Base-by-base conservation (phyloP, 2,329 filamentous ascomycete genomes). In the Trichoderma aggressivum region DNA sequence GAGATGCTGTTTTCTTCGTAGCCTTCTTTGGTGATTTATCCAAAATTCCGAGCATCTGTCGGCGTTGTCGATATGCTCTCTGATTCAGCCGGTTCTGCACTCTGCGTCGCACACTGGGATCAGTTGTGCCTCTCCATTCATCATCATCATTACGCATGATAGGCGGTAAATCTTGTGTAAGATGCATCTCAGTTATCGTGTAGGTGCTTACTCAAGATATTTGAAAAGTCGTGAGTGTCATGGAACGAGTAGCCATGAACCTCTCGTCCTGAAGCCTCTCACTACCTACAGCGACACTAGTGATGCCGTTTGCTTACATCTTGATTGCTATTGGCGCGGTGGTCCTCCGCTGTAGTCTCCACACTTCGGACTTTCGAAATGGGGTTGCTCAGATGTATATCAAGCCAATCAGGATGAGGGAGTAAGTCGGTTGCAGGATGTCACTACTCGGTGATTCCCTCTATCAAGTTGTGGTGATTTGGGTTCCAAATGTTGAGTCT, bases 11-110 rank as follows among this genome's bases (percentile, higher is more conserved):
- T 34, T 59, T 59, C 11, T n/a, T 34, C 14, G n/a, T 39, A 34
- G 28, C 10, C 21, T 4, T 60, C 3, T 34, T 36, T 7, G 36
- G 10, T 16, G 14, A 4, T 12, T 28, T 18, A 26, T 24, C 7
- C 21, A 2, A 1, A 8, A 12, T 21, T 16, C 11, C n/a, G 21
- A 36, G 55, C 10, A 28, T 47, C 18, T 28, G 55, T 47, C 56
- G 14, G 12, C 65, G 56, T 7, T 34, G 39, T 24, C 65, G 65
- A 69, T 69, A 69, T 28, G 56, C 39, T 36, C 65, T 68, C 16
- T 68, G 65, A 12, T 68, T 68, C n/a, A 68, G 39, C 18, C 65
- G 34, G 58, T 68, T 53, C 56, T 68, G 65, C 55, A 68, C 65
- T 21, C 65, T 68, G 10, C 39, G 65, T 28, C 55, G 65, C 16